These are phyloP conservation scores for Phalaenopsis hybrid DNA, from an alignment of 116 monocot species.

Conservation along the genomic window DNA sequence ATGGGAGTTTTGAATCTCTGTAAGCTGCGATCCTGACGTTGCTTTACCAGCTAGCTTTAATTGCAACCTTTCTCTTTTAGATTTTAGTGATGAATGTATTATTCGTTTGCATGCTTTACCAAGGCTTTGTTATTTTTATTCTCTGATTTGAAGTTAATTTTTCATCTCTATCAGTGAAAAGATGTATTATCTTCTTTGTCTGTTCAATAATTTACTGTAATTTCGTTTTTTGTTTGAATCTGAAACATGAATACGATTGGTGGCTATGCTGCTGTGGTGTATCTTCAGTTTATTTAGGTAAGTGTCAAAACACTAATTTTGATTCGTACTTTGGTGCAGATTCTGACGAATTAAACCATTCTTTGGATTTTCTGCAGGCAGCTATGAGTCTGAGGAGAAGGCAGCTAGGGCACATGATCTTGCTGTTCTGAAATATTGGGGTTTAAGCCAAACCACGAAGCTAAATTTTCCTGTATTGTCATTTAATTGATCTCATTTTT, in stretches of 20 bases:
- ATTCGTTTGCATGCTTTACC: not conserved
- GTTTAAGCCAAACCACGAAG: conserved; percentile 39
- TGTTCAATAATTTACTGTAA: not conserved
- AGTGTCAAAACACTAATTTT: conserved; percentile 14
- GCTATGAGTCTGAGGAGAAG: conserved; percentile 66
- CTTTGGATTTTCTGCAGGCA: conserved; percentile 29
- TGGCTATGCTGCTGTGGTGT: conserved; percentile 6
- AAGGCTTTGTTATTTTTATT: not conserved
- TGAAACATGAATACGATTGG: conserved; percentile 7
- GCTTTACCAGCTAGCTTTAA: too few relatives aligned
- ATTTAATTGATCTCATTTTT: conserved; percentile 2
- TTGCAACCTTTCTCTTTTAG: not conserved
- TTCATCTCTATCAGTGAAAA: not conserved
- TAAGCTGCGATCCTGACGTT: too few relatives aligned
- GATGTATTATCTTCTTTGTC: not conserved
- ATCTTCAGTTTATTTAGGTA: conserved; percentile 64
- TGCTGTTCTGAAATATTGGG: conserved; percentile 79
- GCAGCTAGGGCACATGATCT: conserved; percentile 73
- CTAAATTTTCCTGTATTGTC: conserved; percentile 55
- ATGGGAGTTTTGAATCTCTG: too few relatives aligned
- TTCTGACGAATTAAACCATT: not conserved
- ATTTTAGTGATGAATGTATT: not conserved
- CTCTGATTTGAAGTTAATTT: not conserved
- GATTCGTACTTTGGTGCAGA: not conserved
- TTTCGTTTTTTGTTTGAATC: not conserved